Evolutionary conservation across 179 eudicot species (phyloP).

Genomic region (Silene coronaria): DNA sequence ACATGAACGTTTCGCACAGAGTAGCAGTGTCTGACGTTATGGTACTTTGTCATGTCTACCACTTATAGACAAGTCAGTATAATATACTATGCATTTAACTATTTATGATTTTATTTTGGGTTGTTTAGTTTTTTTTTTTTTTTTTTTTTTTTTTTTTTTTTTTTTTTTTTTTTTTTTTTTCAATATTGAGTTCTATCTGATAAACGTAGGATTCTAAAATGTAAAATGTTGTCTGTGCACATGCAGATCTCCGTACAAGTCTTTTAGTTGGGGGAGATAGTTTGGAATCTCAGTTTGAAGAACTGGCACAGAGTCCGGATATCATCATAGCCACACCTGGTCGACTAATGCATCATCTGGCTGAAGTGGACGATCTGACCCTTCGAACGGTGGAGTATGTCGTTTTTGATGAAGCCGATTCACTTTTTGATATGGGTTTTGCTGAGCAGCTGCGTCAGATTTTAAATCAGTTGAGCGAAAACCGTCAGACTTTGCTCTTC

Average conservation of each 20-base stretch:
- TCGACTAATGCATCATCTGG: conserved; percentile 89
- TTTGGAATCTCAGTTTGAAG: conserved; percentile 95
- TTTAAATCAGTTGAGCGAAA: conserved; percentile 65
- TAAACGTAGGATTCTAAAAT: not conserved
- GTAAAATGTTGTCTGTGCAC: conserved; percentile 8
- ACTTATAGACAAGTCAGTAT: not conserved
- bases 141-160: no score
- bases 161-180: rapidly evolving
- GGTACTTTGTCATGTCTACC: no score
- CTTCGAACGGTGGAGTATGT: conserved; percentile 81
- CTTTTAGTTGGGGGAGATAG: conserved; percentile 97
- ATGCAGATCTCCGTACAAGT: conserved; percentile 80
- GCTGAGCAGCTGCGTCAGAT: conserved; percentile 83
- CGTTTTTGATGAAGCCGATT: conserved; percentile 99
- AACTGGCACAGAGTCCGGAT: conserved; percentile 86
- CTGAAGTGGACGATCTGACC: conserved; percentile 89
- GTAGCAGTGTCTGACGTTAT: no score
- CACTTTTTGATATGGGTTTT: conserved; percentile 89
- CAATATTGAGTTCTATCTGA: not conserved
- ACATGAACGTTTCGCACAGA: not conserved
- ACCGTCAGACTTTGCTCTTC: conserved; percentile 83
- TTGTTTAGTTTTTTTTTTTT: not conserved
- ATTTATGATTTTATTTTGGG: not conserved
- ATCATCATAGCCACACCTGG: conserved; percentile 94
- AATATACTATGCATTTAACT: no score